These are phyloP conservation scores for Trametes hirsuta DNA, from an alignment of 1,284 basidiomycete genomes.

Conservation along the genomic window DNA sequence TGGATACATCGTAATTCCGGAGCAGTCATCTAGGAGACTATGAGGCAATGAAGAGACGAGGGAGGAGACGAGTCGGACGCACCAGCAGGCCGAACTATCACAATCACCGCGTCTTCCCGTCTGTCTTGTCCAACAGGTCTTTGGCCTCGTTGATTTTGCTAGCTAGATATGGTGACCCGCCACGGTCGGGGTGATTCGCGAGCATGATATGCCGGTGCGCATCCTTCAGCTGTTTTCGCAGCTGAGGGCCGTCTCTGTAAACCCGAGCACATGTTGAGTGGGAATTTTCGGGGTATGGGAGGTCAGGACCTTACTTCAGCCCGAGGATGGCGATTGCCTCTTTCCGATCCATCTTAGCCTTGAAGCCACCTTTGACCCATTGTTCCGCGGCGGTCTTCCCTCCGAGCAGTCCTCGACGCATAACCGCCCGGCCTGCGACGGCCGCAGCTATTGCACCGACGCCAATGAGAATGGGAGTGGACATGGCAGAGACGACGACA, in stretches of 20 bases:
- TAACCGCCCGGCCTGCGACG: conserved; percentile 71
- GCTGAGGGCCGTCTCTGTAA: conserved; percentile 71
- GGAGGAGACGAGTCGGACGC: background rate
- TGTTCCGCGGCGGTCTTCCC: conserved; percentile 74
- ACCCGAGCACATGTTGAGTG: background rate
- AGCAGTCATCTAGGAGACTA: background rate
- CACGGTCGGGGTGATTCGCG: conserved; percentile 95
- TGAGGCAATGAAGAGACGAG: conserved; percentile 1
- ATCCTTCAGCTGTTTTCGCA: conserved; percentile 82
- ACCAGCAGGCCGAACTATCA: conserved; percentile 9
- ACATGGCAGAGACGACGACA: conserved; percentile 46
- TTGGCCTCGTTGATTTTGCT: conserved; percentile 97
- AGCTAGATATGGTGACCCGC: conserved; percentile 95
- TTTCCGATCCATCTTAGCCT: conserved; percentile 92
- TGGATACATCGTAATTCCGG: conserved; percentile 23
- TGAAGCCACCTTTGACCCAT: conserved; percentile 95
- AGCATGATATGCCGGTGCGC: conserved; percentile 93
- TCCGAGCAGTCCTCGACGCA: conserved; percentile 59
- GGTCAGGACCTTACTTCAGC: conserved; percentile 68
- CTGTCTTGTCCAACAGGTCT: conserved; percentile 77
- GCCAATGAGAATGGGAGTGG: conserved; percentile 78
- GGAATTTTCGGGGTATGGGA: background rate
- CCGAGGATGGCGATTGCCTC: conserved; percentile 93
- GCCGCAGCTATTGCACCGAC: conserved; percentile 82
- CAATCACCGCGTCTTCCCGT: conserved; percentile 47